phyloP scores from a whole-genome alignment of 2,329 filamentous ascomycete genomes.

The Calonectria crousiana region DNA sequence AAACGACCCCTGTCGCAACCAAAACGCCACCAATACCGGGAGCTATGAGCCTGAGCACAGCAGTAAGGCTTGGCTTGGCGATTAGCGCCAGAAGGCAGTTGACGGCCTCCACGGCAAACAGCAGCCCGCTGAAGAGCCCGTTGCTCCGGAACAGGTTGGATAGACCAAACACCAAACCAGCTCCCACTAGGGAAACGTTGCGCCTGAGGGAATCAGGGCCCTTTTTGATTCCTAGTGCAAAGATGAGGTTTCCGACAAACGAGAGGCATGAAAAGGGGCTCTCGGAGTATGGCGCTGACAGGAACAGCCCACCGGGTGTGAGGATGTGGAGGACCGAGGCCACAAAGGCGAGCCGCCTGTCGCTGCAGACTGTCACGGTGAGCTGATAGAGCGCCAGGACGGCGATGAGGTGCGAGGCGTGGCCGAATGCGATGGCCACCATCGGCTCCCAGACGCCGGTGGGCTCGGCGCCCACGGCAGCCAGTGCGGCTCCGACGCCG shows the following conservation, averaged over 20 bases:
- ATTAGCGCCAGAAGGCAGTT: slow-evolving; percentile 47
- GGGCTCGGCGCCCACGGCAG: slow-evolving; percentile 31
- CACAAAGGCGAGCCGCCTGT: slow-evolving; percentile 71
- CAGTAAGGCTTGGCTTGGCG: slow-evolving; percentile 46
- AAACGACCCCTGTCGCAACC: slow-evolving; percentile 74
- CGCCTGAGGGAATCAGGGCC: slow-evolving; percentile 45
- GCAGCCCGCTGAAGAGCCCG: slow-evolving; percentile 83
- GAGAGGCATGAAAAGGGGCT: slow-evolving; percentile 82
- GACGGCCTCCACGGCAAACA: slow-evolving; percentile 75
- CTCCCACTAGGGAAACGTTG: slow-evolving; percentile 67
- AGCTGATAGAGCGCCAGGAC: slow-evolving; percentile 79
- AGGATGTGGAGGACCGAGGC: slow-evolving; percentile 82
- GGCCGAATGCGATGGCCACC: slow-evolving; percentile 75
- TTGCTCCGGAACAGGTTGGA: slow-evolving; percentile 86
- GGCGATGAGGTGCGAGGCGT: slow-evolving; percentile 81
- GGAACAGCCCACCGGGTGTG: slow-evolving; percentile 89
- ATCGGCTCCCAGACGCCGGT: slow-evolving; percentile 52
- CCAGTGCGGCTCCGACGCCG: slow-evolving; percentile 40
- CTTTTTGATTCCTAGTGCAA: slow-evolving; percentile 62
- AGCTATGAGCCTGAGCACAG: slow-evolving; percentile 65
- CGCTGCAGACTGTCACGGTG: slow-evolving; percentile 66
- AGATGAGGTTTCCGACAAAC: slow-evolving; percentile 79
- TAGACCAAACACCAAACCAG: slow-evolving; percentile 78
- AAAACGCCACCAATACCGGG: slow-evolving; percentile 75
- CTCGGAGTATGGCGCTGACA: slow-evolving; percentile 89